Base-by-base conservation (phyloP, 2,329 filamentous ascomycete genomes). In the Aspergillus latus region DNA sequence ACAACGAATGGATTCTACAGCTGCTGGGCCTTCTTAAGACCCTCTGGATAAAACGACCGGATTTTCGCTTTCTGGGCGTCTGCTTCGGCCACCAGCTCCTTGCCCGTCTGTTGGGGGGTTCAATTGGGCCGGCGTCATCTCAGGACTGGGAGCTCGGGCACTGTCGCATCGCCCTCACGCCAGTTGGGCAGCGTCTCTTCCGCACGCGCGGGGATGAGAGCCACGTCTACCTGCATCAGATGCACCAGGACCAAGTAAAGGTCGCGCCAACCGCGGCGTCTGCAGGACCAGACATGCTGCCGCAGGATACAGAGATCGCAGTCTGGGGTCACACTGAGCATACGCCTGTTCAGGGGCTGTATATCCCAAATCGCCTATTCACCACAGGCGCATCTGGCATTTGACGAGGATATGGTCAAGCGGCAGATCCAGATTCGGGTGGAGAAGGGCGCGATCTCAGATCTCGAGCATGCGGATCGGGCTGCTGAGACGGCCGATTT, bases 1-100 rank as follows among this genome's bases (percentile, higher is more conserved):
- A 78, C 49, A 73, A 77, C 44, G 59, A 66, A 30, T 80, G 77
- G 78, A 76, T 80, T 13, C 59, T 70, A 5, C 69, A 76, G 37
- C 70, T 79, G 1, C 64, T 78, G 16, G 56, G 71, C 0, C 71
- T 84, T 9, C 70, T 85, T 7, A 73, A 72, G 66, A 67, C 80
- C 32, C 63, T 84, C 3, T 85, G 81, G 82, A 66, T 68, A 5
- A 67, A 72, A 4, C 74, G 80, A 1, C 80, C 81, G 1, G 76
- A 81, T 16, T 80, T 84, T 46, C 77, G 78, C 34, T 78, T 79
- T 60, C 69, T 74, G 8, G 78, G 78, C 15, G 75, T 80, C 37
- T 80, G 77, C 57, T 80, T 80, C 56, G 78, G 78, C 13, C 78
- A 80, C 50, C 78, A 80, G 60, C 67, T 80, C 15, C 71, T 80